Percentiles rank a stretch among this genome's conserved stretches.
These are phyloP conservation scores for Umbelopsis isabellina DNA, from an alignment of 192 early-diverging fungal genomes.

Conservation along the genomic window DNA sequence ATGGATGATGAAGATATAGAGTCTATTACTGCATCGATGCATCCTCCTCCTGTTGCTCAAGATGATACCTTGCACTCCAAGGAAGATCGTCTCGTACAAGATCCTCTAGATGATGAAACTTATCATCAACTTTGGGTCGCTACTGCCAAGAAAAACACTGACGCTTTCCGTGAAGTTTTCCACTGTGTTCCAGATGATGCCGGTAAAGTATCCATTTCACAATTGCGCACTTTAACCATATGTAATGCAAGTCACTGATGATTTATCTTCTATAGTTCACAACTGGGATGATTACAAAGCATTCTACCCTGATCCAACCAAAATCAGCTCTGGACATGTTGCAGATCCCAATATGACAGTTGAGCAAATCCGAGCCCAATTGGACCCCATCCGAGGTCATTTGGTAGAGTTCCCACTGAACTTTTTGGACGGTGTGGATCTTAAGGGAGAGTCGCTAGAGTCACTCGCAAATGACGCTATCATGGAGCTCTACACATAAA, in stretches of 20 bases:
- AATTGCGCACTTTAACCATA: background rate
- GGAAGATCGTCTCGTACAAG: slow-evolving; percentile 53
- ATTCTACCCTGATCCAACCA: slow-evolving; percentile 50
- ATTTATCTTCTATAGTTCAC: slow-evolving; percentile 28
- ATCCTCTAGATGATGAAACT: slow-evolving; percentile 72
- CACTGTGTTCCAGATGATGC: slow-evolving; percentile 84
- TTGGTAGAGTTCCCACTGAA: slow-evolving; percentile 56
- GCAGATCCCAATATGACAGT: slow-evolving; percentile 47
- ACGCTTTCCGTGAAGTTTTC: slow-evolving; percentile 79
- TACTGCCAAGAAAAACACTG: slow-evolving; percentile 69
- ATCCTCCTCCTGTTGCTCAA: slow-evolving; percentile 36
- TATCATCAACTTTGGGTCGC: slow-evolving; percentile 60
- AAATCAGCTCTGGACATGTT: slow-evolving; percentile 53
- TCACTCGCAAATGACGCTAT: slow-evolving; percentile 29
- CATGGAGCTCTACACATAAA: slow-evolving; percentile 41
- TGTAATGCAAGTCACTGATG: background rate
- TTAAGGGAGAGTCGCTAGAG: slow-evolving; percentile 43
- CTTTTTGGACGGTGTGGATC: slow-evolving; percentile 54
- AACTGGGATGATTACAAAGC: slow-evolving; percentile 56
- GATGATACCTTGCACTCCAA: slow-evolving; percentile 33
- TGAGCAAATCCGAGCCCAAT: slow-evolving; percentile 38
- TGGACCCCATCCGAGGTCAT: slow-evolving; percentile 54
- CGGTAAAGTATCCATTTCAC: slow-evolving; percentile 21
- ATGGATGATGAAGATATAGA: slow-evolving; percentile 49
- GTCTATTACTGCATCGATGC: slow-evolving; percentile 36